Evolutionary conservation across 805 yeast species (phyloP), one percentile per base, ranked within the genome.

Genomic region (Starmerella bacillaris): DNA sequence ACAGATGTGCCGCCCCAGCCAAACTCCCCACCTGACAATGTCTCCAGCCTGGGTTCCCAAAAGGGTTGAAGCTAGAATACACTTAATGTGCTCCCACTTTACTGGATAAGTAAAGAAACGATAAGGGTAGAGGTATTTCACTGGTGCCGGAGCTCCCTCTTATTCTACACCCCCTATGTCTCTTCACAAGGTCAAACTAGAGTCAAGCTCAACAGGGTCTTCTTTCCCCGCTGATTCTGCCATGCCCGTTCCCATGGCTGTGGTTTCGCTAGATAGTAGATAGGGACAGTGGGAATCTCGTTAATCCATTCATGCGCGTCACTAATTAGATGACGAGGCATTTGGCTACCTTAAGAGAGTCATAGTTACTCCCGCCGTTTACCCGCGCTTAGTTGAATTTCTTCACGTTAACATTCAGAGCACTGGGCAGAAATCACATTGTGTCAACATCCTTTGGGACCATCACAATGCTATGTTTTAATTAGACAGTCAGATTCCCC

Each of bases 1-100:
- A 57, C 61, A 58, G 60, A 57, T 55, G 61, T 58, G 60, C 59
- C 61, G 60, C 61, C 60, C 60, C 61, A 56, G 62, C 60, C 61
- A 58, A 57, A 59, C 61, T 58, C 60, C 59, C 58, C 58, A 54
- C 57, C 59, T 53, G 59, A 56, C 60, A 55, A 53, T 55, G 60
- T 56, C 59, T 56, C 55, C 57, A 53, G 52, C 52, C 48, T 47
- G 52, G 51, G 47, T 46, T 53, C 50, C 48, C 42, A 14, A 49
- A 46, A 45, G 49, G 43, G 49, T 54, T 47, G 54, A 55, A 41
- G 50, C 58, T 51, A 51, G 53, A 55, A 53, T 38, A 54, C 51
- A 54, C 53, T 48, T 49, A 48, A 46, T 53, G 58, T 57, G 54
- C 53, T 49, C 54, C 60, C 59, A 57, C 59, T 53, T 56, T 49